Evolutionary conservation across 495 filamentous ascomycete genomes (phyloP), one percentile per base, ranked within the genome.

Genomic region (Neohortaea acidophila): DNA sequence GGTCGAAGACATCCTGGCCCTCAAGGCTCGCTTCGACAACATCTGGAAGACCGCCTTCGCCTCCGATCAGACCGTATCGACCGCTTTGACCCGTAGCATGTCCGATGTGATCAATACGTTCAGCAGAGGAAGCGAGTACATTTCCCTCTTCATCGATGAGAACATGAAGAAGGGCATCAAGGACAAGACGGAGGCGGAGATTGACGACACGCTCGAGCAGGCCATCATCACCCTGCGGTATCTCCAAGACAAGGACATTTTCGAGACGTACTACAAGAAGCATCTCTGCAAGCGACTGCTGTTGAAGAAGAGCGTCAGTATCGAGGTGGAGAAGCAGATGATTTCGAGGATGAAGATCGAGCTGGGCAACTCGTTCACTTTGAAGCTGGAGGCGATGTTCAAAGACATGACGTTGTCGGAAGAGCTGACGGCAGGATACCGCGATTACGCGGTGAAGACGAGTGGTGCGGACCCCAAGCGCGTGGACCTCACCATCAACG

Each of bases 191-290:
- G 89, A 96, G 39, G 69, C 57, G 10, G 89, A 96, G 50, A 72
- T 94, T n/a, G 89, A 99, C 51, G 49, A 55, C 8, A 70, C 93
- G 4, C 65, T 99, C 4, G 85, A 94, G 35, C 93, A 92, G 51
- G 85, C 86, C 10, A 87, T 93, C 42, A 76, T 72, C 0, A 66
- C 96, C 3, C 61, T 99, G 21, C 73, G 84, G 21, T 93, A 93
- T 37, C 66, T 99, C 27, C 67, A 72, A 21, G 87, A 94, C 47
- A 87, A 93, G 59, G 91, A 96, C 56, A 73, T 93, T 48, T 99
- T 96, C 42, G 91, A 99, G 57, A 68, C 81, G 2, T 96, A 99
- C 59, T 96, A 96, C 63, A 94, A 96, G 64, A 96, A 93, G 55
- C 89, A 99, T 62, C 68, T 99, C 0, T 84, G 81, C 22, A 73